Conservation (phyloP, 2,329 filamentous ascomycete genomes). For the Biscogniauxia marginata region DNA sequence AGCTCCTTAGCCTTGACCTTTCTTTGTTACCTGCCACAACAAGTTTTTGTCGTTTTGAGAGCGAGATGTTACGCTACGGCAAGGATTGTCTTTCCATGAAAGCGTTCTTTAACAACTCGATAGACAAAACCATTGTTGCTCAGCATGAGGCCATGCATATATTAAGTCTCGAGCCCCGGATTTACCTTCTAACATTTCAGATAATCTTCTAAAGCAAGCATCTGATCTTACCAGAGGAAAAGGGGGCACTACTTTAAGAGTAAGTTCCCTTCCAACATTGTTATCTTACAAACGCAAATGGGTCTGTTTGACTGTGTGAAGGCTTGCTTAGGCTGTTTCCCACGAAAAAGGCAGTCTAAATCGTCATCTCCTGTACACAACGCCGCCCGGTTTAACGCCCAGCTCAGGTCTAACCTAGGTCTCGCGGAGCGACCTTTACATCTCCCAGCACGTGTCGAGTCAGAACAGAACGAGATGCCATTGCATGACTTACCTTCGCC, state of each 20-base stretch:
- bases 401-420: conserved; percentile 17
- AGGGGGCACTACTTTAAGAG: conserved; percentile 15
- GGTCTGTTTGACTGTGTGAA: conserved; percentile 2
- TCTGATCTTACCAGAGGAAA: background rate
- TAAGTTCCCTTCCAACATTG: conserved; percentile 8
- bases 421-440: conserved; percentile 4
- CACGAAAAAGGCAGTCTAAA: background rate
- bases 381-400: conserved; percentile 12
- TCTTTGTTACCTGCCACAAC: background rate
- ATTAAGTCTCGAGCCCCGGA: background rate
- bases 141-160: background rate
- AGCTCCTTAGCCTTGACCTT: background rate
- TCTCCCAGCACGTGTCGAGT: conserved; percentile 4
- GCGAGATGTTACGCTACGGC: background rate
- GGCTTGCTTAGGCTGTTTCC: conserved; percentile 15
- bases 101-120: background rate
- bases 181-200: background rate
- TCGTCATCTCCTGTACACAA: conserved; percentile 1
- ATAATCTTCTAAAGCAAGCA: background rate
- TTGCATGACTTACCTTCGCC: no score
- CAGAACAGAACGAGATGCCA: conserved; percentile 2
- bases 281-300: background rate
- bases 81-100: background rate
- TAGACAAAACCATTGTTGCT: conserved; percentile 6
- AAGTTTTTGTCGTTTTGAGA: background rate